A percentile compares a stretch with the other conserved stretches of the same genome.
These are phyloP conservation scores for Akanthomyces uredinophilus DNA, from an alignment of 2,329 filamentous ascomycete genomes.

Conservation along the genomic window DNA sequence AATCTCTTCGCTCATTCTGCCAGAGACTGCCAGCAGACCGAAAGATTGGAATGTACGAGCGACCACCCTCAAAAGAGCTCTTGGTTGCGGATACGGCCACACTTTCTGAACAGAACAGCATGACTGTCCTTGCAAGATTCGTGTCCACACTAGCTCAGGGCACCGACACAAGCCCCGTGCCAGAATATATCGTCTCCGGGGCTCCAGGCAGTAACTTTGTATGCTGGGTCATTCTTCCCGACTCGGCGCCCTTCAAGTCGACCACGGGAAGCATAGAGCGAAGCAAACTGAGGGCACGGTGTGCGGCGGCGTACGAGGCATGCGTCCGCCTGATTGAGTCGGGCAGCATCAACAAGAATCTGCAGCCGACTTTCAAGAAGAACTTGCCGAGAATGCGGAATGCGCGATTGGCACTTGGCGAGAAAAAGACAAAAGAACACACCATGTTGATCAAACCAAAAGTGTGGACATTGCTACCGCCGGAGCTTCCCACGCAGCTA, in stretches of 20 bases:
- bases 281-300: constrained; percentile 76
- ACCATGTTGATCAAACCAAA: constrained; percentile 72
- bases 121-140: constrained; percentile 68
- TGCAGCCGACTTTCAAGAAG: constrained; percentile 69
- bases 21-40: constrained; percentile 68
- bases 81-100: constrained; percentile 64
- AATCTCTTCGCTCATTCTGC: constrained; percentile 70
- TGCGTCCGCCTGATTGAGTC: constrained; percentile 65
- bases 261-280: constrained; percentile 57
- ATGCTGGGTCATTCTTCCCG: constrained; percentile 76
- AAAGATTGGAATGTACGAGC: constrained; percentile 33
- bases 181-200: constrained; percentile 58
- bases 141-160: constrained; percentile 53
- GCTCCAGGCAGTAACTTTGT: constrained; percentile 53
- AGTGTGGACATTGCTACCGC: constrained; percentile 56
- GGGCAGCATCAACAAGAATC: constrained; percentile 64
- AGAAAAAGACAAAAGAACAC: constrained; percentile 70
- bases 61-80: constrained; percentile 43
- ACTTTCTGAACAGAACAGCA: constrained; percentile 70
- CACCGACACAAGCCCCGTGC: constrained; percentile 28
- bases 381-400: constrained; percentile 79
- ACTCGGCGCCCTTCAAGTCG: constrained; percentile 64
- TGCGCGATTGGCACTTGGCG: constrained; percentile 73
- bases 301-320: constrained; percentile 80
- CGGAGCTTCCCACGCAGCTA: constrained; percentile 42